These are phyloP conservation scores for Mrakia hoshinonis DNA, from an alignment of 768 basidiomycete species.

Conservation along the genomic window DNA sequence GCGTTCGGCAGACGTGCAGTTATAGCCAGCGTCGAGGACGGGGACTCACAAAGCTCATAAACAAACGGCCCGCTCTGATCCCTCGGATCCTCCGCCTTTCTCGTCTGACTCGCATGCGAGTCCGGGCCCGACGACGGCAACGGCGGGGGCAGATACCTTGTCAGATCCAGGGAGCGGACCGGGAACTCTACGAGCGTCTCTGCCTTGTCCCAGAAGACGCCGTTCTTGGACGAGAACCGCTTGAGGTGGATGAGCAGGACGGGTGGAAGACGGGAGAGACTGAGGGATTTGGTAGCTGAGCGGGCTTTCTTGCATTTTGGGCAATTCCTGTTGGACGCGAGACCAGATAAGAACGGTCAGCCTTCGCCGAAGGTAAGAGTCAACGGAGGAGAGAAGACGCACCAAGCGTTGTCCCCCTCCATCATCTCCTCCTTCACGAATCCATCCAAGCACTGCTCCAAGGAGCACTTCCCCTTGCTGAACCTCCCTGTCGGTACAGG, in stretches of 20 bases:
- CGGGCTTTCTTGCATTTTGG: conserved; percentile 85
- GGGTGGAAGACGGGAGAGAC: conserved; percentile 84
- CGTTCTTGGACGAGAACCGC: conserved; percentile 73
- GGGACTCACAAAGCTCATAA: conserved; percentile 69
- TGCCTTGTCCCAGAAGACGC: conserved; percentile 84
- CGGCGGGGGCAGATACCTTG: conserved; percentile 77
- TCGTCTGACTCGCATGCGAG: background rate
- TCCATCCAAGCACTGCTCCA: conserved; percentile 74
- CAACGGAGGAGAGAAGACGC: conserved; percentile 32
- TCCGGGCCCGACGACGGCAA: conserved; percentile 50
- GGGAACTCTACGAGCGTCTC: conserved; percentile 90
- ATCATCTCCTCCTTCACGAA: conserved; percentile 86
- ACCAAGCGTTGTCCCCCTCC: conserved; percentile 93
- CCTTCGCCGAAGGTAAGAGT: background rate
- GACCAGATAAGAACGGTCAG: background rate
- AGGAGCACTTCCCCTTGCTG: conserved; percentile 48
- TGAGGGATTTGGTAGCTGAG: conserved; percentile 73
- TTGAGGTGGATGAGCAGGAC: conserved; percentile 87
- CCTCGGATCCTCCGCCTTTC: conserved; percentile 61
- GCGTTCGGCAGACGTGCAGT: too few species aligned
- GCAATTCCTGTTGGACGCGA: conserved; percentile 62
- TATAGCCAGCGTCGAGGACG: too few species aligned
- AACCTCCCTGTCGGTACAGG: conserved; percentile 66
- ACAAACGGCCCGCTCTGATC: conserved; percentile 76
- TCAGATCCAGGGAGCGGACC: conserved; percentile 51